Conservation (phyloP, 2,329 filamentous ascomycete genomes). For the Emericellopsis cladophorae region DNA sequence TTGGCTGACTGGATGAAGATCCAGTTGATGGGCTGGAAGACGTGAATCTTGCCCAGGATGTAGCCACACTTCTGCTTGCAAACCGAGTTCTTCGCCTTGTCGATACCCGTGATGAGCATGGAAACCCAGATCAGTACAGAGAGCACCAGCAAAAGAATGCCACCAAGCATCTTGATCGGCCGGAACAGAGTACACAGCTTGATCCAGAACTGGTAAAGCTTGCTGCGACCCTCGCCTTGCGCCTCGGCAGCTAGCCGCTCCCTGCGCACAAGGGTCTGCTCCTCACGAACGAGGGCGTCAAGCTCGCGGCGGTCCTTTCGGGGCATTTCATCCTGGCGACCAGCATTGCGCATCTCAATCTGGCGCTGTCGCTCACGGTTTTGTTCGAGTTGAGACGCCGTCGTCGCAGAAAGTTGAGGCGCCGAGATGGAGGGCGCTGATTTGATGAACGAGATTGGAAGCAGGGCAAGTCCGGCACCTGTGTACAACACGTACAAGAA, state of each 20-base stretch:
- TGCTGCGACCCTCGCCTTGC: constrained; percentile 62
- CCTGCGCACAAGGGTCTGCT: constrained; percentile 80
- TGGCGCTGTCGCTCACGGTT: constrained; percentile 90
- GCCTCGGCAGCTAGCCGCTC: constrained; percentile 79
- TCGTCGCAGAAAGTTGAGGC: constrained; percentile 64
- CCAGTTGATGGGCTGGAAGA: constrained; percentile 94
- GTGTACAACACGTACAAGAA: constrained; percentile 83
- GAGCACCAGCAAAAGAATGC: constrained; percentile 63
- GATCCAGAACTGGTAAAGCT: constrained; percentile 62
- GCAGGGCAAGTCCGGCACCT: constrained; percentile 72
- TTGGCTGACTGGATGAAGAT: constrained; percentile 62
- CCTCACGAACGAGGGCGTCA: constrained; percentile 76
- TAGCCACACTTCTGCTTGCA: constrained; percentile 90
- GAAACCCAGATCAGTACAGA: constrained; percentile 71
- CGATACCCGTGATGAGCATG: constrained; percentile 90
- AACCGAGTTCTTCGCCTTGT: constrained; percentile 91
- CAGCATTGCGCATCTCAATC: constrained; percentile 73
- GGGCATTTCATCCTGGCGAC: constrained; percentile 61
- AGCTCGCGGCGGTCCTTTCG: constrained; percentile 81
- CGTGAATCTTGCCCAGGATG: constrained; percentile 72
- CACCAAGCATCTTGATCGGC: constrained; percentile 78
- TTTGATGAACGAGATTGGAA: constrained; percentile 87
- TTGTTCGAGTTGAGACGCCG: constrained; percentile 66
- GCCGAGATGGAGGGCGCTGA: constrained; percentile 77
- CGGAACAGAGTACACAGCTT: constrained; percentile 73